Conservation (phyloP, 2,329 filamentous ascomycete species). For the Penicillium freii region DNA sequence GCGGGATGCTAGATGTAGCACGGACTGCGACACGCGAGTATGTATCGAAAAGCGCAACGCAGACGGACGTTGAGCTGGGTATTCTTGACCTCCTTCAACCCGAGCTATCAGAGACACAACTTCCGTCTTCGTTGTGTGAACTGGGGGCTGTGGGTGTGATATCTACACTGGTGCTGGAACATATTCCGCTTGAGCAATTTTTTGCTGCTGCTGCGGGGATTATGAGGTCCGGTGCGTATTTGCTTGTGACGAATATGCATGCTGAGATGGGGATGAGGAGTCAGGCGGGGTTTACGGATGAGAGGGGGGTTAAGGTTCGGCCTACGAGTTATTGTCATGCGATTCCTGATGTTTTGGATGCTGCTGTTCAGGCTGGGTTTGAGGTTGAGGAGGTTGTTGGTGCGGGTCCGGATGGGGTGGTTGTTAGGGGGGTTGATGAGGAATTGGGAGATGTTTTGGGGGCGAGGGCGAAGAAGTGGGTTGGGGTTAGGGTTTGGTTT, state of each 20-base stretch:
- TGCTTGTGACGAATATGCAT: slow-evolving; percentile 69
- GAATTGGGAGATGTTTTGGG: slow-evolving; percentile 60
- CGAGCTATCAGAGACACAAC: neutral
- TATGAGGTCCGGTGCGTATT: slow-evolving; percentile 48
- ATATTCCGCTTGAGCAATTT: slow-evolving; percentile 59
- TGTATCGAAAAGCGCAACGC: neutral
- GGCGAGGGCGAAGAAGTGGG: slow-evolving; percentile 62
- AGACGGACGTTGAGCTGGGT: slow-evolving; percentile 27
- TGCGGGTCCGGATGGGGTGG: slow-evolving; percentile 26
- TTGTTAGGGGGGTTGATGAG: slow-evolving; percentile 50
- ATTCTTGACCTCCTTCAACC: slow-evolving; percentile 43
- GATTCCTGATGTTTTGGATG: slow-evolving; percentile 51
- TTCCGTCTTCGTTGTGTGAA: slow-evolving; percentile 19
- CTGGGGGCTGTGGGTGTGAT: slow-evolving; percentile 49
- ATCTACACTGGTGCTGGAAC: slow-evolving; percentile 64
- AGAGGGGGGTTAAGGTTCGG: slow-evolving; percentile 56
- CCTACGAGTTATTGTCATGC: slow-evolving; percentile 59
- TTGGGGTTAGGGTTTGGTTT: slow-evolving; percentile 56
- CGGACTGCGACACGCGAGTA: slow-evolving; percentile 33
- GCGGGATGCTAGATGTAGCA: slow-evolving; percentile 58
- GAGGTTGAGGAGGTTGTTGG: slow-evolving; percentile 37
- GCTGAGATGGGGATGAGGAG: slow-evolving; percentile 59
- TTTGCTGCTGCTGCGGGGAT: slow-evolving; percentile 50
- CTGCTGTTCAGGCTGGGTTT: slow-evolving; percentile 49
- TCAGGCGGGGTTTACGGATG: slow-evolving; percentile 62